phyloP scores from a whole-genome alignment of 2,329 filamentous ascomycete genomes.

The Aspergillus sp. region DNA sequence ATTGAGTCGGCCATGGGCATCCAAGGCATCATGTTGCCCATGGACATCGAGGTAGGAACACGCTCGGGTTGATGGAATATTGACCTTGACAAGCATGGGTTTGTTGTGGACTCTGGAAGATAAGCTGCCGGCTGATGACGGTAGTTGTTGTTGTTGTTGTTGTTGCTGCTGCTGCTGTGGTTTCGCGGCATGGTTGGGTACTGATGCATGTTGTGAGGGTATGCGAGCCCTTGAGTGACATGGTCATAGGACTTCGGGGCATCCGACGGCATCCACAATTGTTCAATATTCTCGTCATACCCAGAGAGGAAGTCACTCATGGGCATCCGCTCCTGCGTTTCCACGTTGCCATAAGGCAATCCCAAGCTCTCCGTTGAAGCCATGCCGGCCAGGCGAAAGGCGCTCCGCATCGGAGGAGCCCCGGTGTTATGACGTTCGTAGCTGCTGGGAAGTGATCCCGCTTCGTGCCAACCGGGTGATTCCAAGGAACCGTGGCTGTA shows the following conservation, averaged over 20 bases:
- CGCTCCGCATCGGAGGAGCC: constrained; percentile 34
- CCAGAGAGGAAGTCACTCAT: constrained; percentile 37
- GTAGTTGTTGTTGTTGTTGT: constrained; percentile 27
- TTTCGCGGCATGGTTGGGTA: constrained; percentile 37
- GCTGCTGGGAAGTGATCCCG: constrained; percentile 24
- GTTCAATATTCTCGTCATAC: constrained; percentile 40
- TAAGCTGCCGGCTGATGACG: constrained; percentile 33
- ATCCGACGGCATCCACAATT: constrained; percentile 39
- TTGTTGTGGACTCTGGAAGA: constrained; percentile 39
- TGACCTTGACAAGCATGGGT: constrained; percentile 39
- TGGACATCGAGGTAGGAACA: constrained; percentile 35
- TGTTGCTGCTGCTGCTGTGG: constrained; percentile 5
- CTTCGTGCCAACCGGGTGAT: constrained; percentile 39
- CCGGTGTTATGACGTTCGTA: constrained; percentile 29
- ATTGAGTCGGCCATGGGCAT: constrained; percentile 35
- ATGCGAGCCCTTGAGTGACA: constrained; percentile 28
- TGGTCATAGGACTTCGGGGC: constrained; percentile 38
- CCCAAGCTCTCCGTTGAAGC: constrained; percentile 33
- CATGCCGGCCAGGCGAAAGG: constrained; percentile 38
- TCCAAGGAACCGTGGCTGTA: constrained; percentile 40
- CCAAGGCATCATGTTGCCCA: constrained; percentile 40
- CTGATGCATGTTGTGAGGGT: constrained; percentile 34
- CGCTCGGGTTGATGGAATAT: constrained; percentile 40
- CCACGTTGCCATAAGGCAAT: constrained; percentile 34
- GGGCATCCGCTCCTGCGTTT: constrained; percentile 34